Evolutionary conservation across 140 eudicot genomes (phyloP), one percentile per base, ranked within the genome.

Genomic region (Stevia rebaudiana): DNA sequence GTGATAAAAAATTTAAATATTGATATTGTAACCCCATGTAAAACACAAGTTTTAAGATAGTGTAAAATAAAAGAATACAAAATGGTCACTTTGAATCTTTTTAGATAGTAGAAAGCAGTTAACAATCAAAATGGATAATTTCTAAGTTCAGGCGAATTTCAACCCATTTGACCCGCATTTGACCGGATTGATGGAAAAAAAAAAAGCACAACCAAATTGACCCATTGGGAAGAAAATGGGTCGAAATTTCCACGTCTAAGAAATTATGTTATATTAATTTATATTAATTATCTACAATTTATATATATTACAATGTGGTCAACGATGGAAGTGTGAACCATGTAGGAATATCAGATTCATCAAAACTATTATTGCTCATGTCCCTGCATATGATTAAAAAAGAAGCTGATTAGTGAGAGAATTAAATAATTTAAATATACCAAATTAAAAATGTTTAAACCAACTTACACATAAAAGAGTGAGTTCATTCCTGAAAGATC

Each of bases 341-440:
- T 53, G 68, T 6, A 51, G 95, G 97, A 76, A 78, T 60, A 51
- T 60, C 72, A 40, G 95, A 65, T 39, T 65, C 61, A 13, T 62
- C 67, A 39, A 90, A 90, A 70, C 82, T 86, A 48, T 90, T 90
- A 58, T 90, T 90, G 84, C 97, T 90, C 97, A 90, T 71, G 80
- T 87, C 97, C 95, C 97, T 90, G 94, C 75, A 90, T 70, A 75
- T 61, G 5, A 48, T 17, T 15, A 46, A 19, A 8, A 17, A 19
- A 19, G 12, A 19, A 19, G 28, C 17, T 48, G 28, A 48, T 48
- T 18, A 48, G 54, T 48, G 17, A 18, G 13, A 19, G 13, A 21
- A 8, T 8, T 48, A 21, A 48, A 48, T 19, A 8, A 21, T 2
- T 8, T 48, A 21, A 48, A 48, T 19, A 8, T 48, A 48, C 43